A percentile compares a stretch with the other conserved stretches of the same genome.
These are phyloP conservation scores for Malbranchea zuffiana DNA, from an alignment of 2,329 filamentous ascomycete species.

Conservation along the genomic window DNA sequence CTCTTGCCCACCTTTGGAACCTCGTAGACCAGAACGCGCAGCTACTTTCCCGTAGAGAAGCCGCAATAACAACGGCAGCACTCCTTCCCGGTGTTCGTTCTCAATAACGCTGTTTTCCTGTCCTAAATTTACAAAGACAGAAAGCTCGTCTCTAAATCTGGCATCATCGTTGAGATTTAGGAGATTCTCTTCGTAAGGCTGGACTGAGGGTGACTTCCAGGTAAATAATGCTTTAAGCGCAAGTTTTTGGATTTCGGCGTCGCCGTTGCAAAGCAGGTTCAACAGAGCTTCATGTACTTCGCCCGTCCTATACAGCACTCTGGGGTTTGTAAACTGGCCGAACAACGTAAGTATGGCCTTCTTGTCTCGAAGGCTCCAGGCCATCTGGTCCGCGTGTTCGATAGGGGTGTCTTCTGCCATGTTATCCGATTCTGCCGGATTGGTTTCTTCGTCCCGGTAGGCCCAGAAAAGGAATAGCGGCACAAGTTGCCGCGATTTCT, in stretches of 20 bases:
- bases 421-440: conserved; percentile 21
- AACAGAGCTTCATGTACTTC: conserved; percentile 69
- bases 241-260: conserved; percentile 76
- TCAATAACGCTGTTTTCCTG: conserved; percentile 55
- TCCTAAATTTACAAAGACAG: conserved; percentile 69
- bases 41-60: conserved; percentile 85
- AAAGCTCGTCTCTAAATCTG: conserved; percentile 86
- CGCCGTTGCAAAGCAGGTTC: conserved; percentile 70
- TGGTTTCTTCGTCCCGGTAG: conserved; percentile 38
- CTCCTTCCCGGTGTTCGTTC: conserved; percentile 55
- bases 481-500: conserved; percentile 69
- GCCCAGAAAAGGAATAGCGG: conserved; percentile 79
- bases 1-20: conserved; percentile 65
- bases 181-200: conserved; percentile 72
- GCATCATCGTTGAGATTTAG: conserved; percentile 81
- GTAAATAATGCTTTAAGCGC: conserved; percentile 74
- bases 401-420: conserved; percentile 16
- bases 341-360: conserved; percentile 75
- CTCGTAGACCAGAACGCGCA: conserved; percentile 63
- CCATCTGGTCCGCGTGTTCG: conserved; percentile 16
- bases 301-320: conserved; percentile 63
- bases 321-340: conserved; percentile 75
- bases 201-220: conserved; percentile 73
- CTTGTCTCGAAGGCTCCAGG: conserved; percentile 54
- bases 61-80: conserved; percentile 79